These are phyloP conservation scores for Backusella westeae DNA, from an alignment of 192 early-diverging fungal species.

Conservation along the genomic window DNA sequence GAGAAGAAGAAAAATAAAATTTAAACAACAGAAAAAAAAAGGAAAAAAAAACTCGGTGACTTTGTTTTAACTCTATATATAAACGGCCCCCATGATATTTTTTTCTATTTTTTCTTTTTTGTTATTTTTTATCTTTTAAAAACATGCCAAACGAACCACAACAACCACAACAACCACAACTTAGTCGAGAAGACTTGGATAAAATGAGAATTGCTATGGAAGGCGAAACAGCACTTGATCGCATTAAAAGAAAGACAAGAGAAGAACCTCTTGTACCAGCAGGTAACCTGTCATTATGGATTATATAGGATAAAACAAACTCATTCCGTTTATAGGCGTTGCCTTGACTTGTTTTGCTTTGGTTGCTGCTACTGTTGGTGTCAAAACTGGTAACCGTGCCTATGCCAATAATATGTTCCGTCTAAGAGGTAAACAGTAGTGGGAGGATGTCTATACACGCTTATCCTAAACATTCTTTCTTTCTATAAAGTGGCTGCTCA, in stretches of 20 bases:
- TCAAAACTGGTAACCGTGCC: conserved; percentile 26
- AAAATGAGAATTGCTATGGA: conserved; percentile 24
- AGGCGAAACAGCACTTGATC: conserved; percentile 26
- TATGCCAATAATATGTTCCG: conserved; percentile 43
- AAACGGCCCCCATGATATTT: background rate
- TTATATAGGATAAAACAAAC: background rate
- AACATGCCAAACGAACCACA: conserved; percentile 12
- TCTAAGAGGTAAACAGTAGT: conserved; percentile 23
- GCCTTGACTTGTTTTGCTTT: conserved; percentile 41
- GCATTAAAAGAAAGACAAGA: conserved; percentile 32
- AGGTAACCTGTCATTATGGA: conserved; percentile 11
- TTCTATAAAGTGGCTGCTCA: conserved; percentile 24
- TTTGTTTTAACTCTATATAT: background rate
- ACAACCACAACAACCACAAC: background rate
- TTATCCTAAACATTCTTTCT: background rate
- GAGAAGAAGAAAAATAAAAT: conserved; percentile 14
- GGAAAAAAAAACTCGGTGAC: background rate
- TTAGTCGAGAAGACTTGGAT: conserved; percentile 25
- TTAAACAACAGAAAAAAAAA: background rate
- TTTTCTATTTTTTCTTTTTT: background rate
- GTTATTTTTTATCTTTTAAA: background rate
- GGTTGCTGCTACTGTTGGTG: conserved; percentile 36
- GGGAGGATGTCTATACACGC: no score
- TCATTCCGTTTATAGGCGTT: conserved; percentile 21
- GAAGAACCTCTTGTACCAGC: conserved; percentile 41